phyloP scores from a whole-genome alignment of 352 stramenopile species.

The Phytophthora foliorum region DNA sequence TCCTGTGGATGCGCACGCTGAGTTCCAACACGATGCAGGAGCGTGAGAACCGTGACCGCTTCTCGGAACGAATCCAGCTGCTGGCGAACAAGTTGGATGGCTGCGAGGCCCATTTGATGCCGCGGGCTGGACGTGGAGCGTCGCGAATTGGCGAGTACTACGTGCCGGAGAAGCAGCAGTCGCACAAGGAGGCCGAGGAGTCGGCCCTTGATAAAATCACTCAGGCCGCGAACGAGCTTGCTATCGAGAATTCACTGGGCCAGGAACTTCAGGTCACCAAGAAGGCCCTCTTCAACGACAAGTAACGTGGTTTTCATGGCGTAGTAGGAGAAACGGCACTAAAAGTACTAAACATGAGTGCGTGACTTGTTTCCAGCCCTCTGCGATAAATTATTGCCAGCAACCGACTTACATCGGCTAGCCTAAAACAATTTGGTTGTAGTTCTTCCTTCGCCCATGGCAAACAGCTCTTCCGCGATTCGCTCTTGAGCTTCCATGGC shows the following conservation, averaged over 20 bases:
- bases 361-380: constrained; percentile 20
- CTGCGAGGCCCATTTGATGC: constrained; percentile 70
- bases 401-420: constrained; percentile 5
- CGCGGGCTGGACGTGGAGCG: constrained; percentile 56
- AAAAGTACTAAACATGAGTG: constrained; percentile 41
- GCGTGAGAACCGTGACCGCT: constrained; percentile 90
- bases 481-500: constrained; percentile 84
- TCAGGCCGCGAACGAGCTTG: constrained; percentile 87
- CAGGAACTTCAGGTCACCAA: constrained; percentile 88
- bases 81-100: constrained; percentile 88
- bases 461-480: constrained; percentile 87
- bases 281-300: constrained; percentile 88
- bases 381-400: constrained; percentile 38
- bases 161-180: constrained; percentile 83
- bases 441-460: constrained; percentile 75
- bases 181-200: constrained; percentile 74
- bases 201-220: constrained; percentile 89
- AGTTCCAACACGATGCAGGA: constrained; percentile 93
- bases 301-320: constrained; percentile 49
- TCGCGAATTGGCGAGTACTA: constrained; percentile 89
- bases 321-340: constrained; percentile 12
- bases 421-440: constrained; percentile 58
- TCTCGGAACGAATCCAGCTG: constrained; percentile 90
- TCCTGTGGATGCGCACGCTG: constrained; percentile 93
- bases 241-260: constrained; percentile 85